Evolutionary conservation across 805 yeast genomes (phyloP).

Genomic region (Cyberlindnera mycetangii): DNA sequence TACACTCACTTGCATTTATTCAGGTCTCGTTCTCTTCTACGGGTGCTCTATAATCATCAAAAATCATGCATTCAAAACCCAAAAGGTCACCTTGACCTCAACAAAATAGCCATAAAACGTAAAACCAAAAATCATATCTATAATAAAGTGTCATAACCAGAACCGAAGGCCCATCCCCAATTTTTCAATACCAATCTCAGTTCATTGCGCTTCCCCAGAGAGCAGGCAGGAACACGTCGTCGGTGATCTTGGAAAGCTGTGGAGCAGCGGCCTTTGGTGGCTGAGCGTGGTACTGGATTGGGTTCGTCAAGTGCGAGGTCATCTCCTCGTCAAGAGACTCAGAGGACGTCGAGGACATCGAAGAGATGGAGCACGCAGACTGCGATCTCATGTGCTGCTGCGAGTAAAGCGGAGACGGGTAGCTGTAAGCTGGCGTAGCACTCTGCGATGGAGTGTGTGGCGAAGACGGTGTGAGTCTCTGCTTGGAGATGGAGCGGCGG

Average conservation of each 20-base stretch:
- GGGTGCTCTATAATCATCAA: neutral
- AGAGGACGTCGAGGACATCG: slow-evolving; percentile 10
- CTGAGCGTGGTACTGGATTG: slow-evolving; percentile 1
- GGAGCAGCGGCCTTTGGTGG: neutral
- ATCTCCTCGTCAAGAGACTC: slow-evolving; percentile 1
- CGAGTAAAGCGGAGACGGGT: slow-evolving; percentile 1
- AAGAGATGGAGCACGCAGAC: slow-evolving; percentile 13
- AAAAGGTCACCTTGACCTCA: neutral
- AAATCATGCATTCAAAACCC: neutral
- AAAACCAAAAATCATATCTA: neutral
- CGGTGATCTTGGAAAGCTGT: slow-evolving; percentile 1
- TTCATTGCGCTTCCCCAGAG: slow-evolving; percentile 12
- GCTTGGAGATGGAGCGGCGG: slow-evolving; percentile 19
- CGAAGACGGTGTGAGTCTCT: slow-evolving; percentile 6
- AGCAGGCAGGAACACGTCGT: slow-evolving; percentile 9
- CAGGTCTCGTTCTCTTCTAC: too few species aligned
- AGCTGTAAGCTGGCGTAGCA: slow-evolving; percentile 1
- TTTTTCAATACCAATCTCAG: neutral
- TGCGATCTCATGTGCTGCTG: slow-evolving; percentile 10
- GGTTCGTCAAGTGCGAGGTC: neutral
- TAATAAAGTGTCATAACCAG: too few species aligned
- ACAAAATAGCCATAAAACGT: neutral
- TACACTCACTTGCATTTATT: neutral
- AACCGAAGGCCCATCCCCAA: neutral
- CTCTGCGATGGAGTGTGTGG: neutral